Percentiles rank a stretch among this genome's conserved stretches.
Conservation (phyloP, 2,329 filamentous ascomycete genomes). For the Escovopsis weberi region DNA sequence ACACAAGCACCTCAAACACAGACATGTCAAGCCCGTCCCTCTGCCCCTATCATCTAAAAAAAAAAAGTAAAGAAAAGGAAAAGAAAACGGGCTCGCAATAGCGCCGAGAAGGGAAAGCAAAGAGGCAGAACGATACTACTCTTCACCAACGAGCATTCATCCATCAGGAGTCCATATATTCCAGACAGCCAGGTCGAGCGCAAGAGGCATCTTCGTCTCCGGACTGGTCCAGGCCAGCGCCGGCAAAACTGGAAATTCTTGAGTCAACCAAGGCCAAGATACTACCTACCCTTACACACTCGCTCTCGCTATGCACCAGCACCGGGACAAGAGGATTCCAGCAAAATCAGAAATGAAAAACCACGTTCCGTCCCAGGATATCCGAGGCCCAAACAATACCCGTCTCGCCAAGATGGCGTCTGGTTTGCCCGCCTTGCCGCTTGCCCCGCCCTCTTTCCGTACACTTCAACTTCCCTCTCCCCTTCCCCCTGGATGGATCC, state of each 20-base stretch:
- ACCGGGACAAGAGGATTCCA: constrained; percentile 26
- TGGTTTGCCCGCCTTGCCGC: too few species aligned
- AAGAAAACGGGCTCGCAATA: too few species aligned
- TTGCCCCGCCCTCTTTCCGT: too few species aligned
- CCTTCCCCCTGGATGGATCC: too few species aligned
- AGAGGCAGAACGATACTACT: too few species aligned
- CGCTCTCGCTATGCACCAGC: constrained; percentile 30
- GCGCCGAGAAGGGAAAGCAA: too few species aligned
- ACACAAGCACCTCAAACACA: too few species aligned
- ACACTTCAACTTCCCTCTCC: background rate
- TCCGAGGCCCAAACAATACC: constrained; percentile 7
- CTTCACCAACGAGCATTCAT: background rate
- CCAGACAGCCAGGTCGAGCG: constrained; percentile 2
- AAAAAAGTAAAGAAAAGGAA: too few species aligned
- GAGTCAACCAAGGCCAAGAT: constrained; percentile 23
- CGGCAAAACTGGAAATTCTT: constrained; percentile 16
- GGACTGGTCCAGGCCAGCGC: constrained; percentile 7
- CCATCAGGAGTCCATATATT: constrained; percentile 1
- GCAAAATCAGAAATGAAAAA: constrained; percentile 18
- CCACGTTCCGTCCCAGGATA: constrained; percentile 11
- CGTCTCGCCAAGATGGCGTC: constrained; percentile 5
- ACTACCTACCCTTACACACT: constrained; percentile 23
- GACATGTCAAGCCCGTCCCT: too few species aligned
- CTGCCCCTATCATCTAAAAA: too few species aligned
- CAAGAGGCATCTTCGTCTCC: background rate